Conservation (phyloP, 768 basidiomycete species). For the Calocybe gangraenosa region DNA sequence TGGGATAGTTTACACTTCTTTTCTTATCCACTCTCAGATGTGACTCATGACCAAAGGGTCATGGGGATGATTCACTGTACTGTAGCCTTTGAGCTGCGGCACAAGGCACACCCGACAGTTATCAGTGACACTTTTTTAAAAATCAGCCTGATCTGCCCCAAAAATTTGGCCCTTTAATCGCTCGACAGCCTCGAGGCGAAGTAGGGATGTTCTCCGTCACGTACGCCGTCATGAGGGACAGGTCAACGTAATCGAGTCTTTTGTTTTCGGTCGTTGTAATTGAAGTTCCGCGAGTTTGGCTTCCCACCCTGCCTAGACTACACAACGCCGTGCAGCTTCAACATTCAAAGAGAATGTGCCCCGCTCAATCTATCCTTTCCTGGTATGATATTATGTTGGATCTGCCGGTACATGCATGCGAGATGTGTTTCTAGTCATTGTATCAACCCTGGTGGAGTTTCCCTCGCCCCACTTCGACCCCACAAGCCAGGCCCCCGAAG, state of each 20-base stretch:
- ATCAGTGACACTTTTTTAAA: conserved; percentile 4
- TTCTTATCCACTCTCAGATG: too few relatives aligned
- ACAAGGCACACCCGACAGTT: neutral
- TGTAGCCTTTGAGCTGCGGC: too few relatives aligned
- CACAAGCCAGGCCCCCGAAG: neutral
- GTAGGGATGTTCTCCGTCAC: neutral
- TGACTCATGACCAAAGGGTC: too few relatives aligned
- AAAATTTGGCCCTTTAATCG: neutral
- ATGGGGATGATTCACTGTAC: too few relatives aligned
- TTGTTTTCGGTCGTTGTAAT: conserved; percentile 2
- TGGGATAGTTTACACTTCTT: too few relatives aligned
- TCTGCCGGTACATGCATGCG: neutral
- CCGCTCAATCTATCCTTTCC: conserved; percentile 3
- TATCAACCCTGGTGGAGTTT: neutral
- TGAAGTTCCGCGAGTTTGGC: conserved; percentile 1
- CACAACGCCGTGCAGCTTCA: neutral
- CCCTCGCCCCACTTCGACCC: neutral
- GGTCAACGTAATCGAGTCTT: conserved; percentile 3
- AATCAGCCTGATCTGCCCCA: neutral
- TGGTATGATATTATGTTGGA: neutral
- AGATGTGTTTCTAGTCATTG: neutral
- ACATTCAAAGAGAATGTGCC: neutral
- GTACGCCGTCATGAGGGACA: conserved; percentile 1
- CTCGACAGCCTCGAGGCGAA: conserved; percentile 2
- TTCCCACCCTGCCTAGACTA: neutral